phyloP scores from a whole-genome alignment of 2,329 filamentous ascomycete genomes.

The Sporothrix curviconia region DNA sequence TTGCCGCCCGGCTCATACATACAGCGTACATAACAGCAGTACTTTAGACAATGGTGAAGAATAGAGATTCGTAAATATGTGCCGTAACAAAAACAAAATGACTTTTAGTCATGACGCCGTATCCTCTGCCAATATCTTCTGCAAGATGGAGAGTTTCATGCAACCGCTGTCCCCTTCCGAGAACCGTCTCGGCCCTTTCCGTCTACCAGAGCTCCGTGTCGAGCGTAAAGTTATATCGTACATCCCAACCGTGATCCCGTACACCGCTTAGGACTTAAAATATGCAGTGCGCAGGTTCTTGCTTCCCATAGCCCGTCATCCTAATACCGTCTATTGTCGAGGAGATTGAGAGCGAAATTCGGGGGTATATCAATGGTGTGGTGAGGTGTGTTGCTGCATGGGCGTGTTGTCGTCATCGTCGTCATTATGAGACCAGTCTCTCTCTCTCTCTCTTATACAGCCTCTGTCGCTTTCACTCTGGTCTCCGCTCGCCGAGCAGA shows the following conservation, averaged over 20 bases:
- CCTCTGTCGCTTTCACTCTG: not conserved
- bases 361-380: too few species aligned
- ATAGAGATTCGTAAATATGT: slow-evolving; percentile 4
- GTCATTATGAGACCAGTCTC: not conserved
- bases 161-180: too few species aligned
- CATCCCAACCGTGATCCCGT: not conserved
- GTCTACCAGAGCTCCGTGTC: too few species aligned
- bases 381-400: too few species aligned
- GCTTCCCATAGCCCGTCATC: too few species aligned
- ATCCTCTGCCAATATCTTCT: too few species aligned
- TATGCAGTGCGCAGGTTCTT: too few species aligned
- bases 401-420: not conserved
- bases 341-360: too few species aligned
- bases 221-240: slow-evolving; percentile 1
- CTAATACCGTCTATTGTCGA: not conserved
- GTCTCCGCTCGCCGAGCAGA: slow-evolving; percentile 7
- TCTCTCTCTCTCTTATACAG: not conserved
- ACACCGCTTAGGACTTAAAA: not conserved
- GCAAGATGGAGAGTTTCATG: too few species aligned
- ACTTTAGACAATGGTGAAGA: too few species aligned
- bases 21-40: not conserved
- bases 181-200: too few species aligned
- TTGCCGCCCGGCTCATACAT: not conserved
- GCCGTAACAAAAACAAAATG: not conserved
- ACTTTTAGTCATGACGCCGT: not conserved